Conservation (phyloP, 495 filamentous ascomycete genomes). For the Aspergillus nanangensis region DNA sequence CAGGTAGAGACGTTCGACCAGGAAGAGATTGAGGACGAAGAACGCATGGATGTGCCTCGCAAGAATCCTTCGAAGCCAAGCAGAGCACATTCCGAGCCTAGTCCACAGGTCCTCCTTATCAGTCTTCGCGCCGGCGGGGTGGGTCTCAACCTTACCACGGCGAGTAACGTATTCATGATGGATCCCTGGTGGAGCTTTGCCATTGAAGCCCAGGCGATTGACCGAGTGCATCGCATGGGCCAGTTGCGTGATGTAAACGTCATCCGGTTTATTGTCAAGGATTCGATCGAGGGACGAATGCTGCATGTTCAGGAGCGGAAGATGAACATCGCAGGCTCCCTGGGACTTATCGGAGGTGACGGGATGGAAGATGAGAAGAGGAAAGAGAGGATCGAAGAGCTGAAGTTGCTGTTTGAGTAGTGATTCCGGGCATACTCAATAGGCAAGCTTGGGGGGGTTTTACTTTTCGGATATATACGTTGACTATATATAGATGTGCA, state of each 20-base stretch:
- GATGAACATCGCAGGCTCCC: slow-evolving; percentile 75
- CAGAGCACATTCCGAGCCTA: slow-evolving; percentile 6
- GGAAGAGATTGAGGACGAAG: slow-evolving; percentile 28
- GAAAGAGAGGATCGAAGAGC: slow-evolving; percentile 86
- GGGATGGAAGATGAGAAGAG: slow-evolving; percentile 90
- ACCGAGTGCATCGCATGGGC: slow-evolving; percentile 98
- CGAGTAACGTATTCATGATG: slow-evolving; percentile 93
- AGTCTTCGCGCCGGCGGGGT: slow-evolving; percentile 90
- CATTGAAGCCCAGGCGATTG: slow-evolving; percentile 94
- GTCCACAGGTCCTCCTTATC: slow-evolving; percentile 62
- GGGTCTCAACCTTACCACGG: slow-evolving; percentile 85
- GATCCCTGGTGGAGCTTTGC: slow-evolving; percentile 99
- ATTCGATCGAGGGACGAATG: slow-evolving; percentile 94
- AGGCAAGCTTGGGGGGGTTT: neutral
- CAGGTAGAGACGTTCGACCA: slow-evolving; percentile 37
- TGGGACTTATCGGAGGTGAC: slow-evolving; percentile 69
- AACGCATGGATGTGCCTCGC: slow-evolving; percentile 14
- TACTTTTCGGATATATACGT: neutral
- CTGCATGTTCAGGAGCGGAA: slow-evolving; percentile 90
- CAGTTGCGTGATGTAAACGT: slow-evolving; percentile 84
- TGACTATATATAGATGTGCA: too few relatives aligned
- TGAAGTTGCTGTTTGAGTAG: slow-evolving; percentile 82
- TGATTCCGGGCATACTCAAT: too few relatives aligned
- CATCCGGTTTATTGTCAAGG: slow-evolving; percentile 78
- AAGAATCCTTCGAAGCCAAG: slow-evolving; percentile 21